These are phyloP conservation scores for Lodderomyces pseudojiufengensis DNA, from an alignment of 1,139 yeast genomes.

Conservation along the genomic window DNA sequence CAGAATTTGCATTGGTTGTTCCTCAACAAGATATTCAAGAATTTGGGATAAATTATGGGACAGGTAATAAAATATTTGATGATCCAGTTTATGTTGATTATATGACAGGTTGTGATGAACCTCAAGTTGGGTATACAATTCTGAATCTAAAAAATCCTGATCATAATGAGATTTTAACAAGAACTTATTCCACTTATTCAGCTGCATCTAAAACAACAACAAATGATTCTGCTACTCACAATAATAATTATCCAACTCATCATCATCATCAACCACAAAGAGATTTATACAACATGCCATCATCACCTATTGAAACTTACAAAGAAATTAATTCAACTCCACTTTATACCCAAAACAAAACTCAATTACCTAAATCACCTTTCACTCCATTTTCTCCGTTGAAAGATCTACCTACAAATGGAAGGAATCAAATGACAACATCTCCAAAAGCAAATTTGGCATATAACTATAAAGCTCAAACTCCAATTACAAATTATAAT, in stretches of 20 bases:
- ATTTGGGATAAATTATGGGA: slow-evolving; percentile 55
- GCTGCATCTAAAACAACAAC: neutral
- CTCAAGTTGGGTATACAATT: slow-evolving; percentile 18
- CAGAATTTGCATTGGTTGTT: slow-evolving; percentile 65
- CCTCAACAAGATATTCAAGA: slow-evolving; percentile 56
- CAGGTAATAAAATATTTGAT: slow-evolving; percentile 62
- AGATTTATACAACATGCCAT: neutral
- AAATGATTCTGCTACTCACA: neutral
- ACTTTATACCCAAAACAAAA: neutral
- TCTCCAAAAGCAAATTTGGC: neutral
- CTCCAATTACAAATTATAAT: no score
- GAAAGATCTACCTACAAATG: slow-evolving; percentile 1
- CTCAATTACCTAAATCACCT: no score
- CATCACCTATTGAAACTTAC: neutral
- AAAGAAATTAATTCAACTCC: neutral
- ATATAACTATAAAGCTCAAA: no score
- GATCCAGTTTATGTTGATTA: slow-evolving; percentile 48
- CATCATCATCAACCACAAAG: neutral
- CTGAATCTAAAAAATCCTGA: slow-evolving; percentile 39
- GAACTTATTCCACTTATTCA: slow-evolving; percentile 27
- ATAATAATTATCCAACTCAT: neutral
- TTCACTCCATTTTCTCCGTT: neutral
- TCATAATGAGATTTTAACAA: slow-evolving; percentile 28
- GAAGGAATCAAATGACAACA: slow-evolving; percentile 1
- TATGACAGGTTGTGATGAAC: slow-evolving; percentile 32